phyloP scores from a whole-genome alignment of 106 monocot genomes.

The Hemerocallis citrina region DNA sequence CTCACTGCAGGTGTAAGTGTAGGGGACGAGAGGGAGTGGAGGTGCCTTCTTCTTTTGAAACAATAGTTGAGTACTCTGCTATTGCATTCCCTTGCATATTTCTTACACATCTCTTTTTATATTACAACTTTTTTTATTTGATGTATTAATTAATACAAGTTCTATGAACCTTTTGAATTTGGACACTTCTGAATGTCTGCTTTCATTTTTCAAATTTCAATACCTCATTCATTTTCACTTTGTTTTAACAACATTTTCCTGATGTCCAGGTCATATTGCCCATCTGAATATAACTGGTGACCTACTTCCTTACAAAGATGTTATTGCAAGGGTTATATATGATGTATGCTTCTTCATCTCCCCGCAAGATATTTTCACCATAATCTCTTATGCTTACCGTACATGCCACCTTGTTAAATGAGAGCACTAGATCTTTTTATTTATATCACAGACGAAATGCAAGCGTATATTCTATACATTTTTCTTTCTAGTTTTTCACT shows the following conservation, averaged over 20 bases:
- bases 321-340: conserved; percentile 90
- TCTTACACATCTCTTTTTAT: not conserved
- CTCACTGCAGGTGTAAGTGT: too few species aligned
- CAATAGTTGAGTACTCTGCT: conserved; percentile 75
- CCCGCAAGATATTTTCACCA: not conserved
- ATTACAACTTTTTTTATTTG: not conserved
- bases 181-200: not conserved
- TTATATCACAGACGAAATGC: too few species aligned
- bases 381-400: too few species aligned
- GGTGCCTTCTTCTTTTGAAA: conserved; percentile 97
- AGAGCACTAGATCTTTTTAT: too few species aligned
- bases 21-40: conserved; percentile 72
- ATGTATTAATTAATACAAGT: not conserved
- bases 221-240: not conserved
- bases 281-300: conserved; percentile 86
- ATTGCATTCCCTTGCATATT: not conserved
- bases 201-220: not conserved
- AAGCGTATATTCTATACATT: too few species aligned
- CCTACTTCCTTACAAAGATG: conserved; percentile 70
- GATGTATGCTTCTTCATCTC: conserved; percentile 56
- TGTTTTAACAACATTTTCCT: conserved; percentile 13
- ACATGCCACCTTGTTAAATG: too few species aligned
- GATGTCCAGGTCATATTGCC: conserved; percentile 85
- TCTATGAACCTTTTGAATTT: not conserved
- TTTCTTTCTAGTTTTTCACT: too few species aligned